Conservation (phyloP, 2,329 filamentous ascomycete species). For the Colletotrichum tamarilloi region DNA sequence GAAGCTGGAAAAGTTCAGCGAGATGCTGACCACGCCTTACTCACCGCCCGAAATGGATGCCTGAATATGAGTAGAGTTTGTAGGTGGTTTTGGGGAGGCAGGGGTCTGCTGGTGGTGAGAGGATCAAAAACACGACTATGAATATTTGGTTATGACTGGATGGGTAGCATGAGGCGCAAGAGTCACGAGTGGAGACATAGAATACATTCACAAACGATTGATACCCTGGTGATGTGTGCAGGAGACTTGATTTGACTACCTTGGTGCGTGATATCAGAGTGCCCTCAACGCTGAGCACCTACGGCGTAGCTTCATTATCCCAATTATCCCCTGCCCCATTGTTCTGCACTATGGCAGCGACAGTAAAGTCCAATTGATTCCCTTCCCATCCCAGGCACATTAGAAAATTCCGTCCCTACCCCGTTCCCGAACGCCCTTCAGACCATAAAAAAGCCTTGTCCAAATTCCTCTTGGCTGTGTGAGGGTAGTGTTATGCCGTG, state of each 20-base stretch:
- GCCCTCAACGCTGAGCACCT: background rate
- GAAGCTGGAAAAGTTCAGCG: constrained; percentile 88
- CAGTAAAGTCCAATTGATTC: background rate
- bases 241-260: constrained; percentile 25
- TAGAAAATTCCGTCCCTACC: background rate
- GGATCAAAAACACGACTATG: constrained; percentile 19
- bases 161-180: constrained; percentile 24
- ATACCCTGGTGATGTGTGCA: constrained; percentile 34
- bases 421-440: constrained; percentile 24
- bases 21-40: constrained; percentile 84
- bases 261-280: constrained; percentile 20
- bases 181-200: constrained; percentile 29
- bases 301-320: background rate
- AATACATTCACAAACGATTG: constrained; percentile 36
- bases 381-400: background rate
- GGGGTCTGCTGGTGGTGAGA: background rate
- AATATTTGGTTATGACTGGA: constrained; percentile 24
- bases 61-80: background rate
- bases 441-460: constrained; percentile 15
- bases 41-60: constrained; percentile 66
- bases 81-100: background rate
- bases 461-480: constrained; percentile 12
- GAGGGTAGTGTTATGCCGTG: constrained; percentile 18
- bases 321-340: background rate
- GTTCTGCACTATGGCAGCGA: background rate